Base-by-base conservation (phyloP, 345 rosid genomes). In the Populus davidiana region DNA sequence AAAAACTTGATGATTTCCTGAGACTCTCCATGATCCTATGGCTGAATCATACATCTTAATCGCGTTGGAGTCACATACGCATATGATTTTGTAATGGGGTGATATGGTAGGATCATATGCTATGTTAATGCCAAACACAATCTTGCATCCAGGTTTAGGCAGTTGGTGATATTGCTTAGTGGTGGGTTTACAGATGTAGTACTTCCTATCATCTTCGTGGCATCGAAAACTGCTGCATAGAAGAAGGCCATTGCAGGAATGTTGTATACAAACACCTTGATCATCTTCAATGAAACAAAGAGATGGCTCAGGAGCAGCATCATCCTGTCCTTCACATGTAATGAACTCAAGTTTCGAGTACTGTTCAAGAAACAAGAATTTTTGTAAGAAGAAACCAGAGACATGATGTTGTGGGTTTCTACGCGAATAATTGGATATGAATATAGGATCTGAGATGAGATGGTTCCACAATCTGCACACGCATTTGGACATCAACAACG, bases 171-270 rank as follows among this genome's bases (percentile, higher is more conserved):
- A 81, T 54, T 81, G 85, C 74, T 74, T 56, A 25, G 83, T 79
- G 27, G 83, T 54, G 12, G 85, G 85, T 10, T 67, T 79, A 39
- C 79, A 82, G 35, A 79, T 63, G 70, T 85, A 82, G 74, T 79
- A 77, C 38, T 56, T 38, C 47, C 80, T 77, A 38, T 79, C 83
- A 14, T 59, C 67, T 62, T 81, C 79, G 2, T 4, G 47, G 66
- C 85, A 44, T 14, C 77, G 79, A 65, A 76, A 76, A 69, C 81
- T 79, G 85, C 82, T 72, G 72, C 85, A 76, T n/a, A 85, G 81
- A 62, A 85, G 81, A 62, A 85, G 72, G 13, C 78, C 87, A 27
- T 74, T 77, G 74, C 85, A 77, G 7, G 85, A 69, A 66, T 82
- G 77, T 21, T 62, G 69, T 44, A 3, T 27, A 81, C n/a, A 1